A percentile compares a stretch with the other conserved stretches of the same genome.
phyloP scores from a whole-genome alignment of 192 early-diverging fungal species.

The Backusella macrospora region DNA sequence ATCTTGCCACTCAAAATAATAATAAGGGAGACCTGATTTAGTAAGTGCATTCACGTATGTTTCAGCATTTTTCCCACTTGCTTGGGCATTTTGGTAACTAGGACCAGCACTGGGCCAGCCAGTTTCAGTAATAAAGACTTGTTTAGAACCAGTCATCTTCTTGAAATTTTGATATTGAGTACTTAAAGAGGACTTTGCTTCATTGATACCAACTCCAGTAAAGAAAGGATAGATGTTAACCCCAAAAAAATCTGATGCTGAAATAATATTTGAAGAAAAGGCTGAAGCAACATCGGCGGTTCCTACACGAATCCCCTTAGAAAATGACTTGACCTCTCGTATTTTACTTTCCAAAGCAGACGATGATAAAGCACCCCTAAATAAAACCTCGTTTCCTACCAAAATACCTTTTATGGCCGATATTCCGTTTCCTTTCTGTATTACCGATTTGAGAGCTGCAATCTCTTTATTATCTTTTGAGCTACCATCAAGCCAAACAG shows the following conservation, averaged over 20 bases:
- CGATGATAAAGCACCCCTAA: background rate
- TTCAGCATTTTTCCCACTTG: slow-evolving; percentile 48
- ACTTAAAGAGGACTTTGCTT: slow-evolving; percentile 47
- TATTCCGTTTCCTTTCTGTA: background rate
- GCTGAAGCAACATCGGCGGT: slow-evolving; percentile 58
- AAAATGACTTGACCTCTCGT: slow-evolving; percentile 26
- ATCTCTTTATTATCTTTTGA: slow-evolving; percentile 27
- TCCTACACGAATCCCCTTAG: slow-evolving; percentile 43
- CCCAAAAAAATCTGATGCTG: slow-evolving; percentile 56
- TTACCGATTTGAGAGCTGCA: slow-evolving; percentile 1
- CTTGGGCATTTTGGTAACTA: slow-evolving; percentile 46
- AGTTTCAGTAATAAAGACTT: slow-evolving; percentile 59
- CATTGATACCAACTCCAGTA: slow-evolving; percentile 48
- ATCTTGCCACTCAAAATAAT: slow-evolving; percentile 62
- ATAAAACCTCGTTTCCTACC: slow-evolving; percentile 36
- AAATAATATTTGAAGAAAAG: slow-evolving; percentile 40
- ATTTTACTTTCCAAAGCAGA: slow-evolving; percentile 28
- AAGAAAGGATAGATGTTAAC: slow-evolving; percentile 66
- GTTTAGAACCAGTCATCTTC: slow-evolving; percentile 44
- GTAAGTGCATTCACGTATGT: slow-evolving; percentile 49
- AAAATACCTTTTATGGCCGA: slow-evolving; percentile 23
- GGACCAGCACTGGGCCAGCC: slow-evolving; percentile 63
- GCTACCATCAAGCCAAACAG: slow-evolving; percentile 37
- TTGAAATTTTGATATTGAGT: slow-evolving; percentile 52
- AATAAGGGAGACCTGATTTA: slow-evolving; percentile 52